Evolutionary conservation across 371 early-diverging fungal genomes (phyloP).

Genomic region (Syncephalastrum sp.): DNA sequence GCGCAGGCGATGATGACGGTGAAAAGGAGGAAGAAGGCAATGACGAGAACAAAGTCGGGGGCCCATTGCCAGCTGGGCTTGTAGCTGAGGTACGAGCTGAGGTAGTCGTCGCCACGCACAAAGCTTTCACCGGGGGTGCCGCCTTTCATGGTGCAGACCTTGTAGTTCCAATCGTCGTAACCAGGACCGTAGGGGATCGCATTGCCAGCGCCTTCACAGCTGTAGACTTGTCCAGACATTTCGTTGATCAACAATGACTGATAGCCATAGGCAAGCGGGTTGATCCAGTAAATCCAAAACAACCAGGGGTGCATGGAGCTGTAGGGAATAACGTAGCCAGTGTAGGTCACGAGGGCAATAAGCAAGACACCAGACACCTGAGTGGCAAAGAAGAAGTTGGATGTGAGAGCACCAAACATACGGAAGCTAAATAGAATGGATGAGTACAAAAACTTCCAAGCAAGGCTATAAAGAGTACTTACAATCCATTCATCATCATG

Average conservation of each 20-base stretch:
- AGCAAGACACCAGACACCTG: constrained; percentile 48
- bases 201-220: constrained; percentile 42
- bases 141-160: constrained; percentile 54
- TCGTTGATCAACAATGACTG: constrained; percentile 63
- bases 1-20: constrained; percentile 29
- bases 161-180: constrained; percentile 45
- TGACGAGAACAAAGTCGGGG: constrained; percentile 46
- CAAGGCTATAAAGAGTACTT: no score
- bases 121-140: constrained; percentile 40
- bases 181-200: constrained; percentile 41
- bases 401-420: constrained; percentile 48
- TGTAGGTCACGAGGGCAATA: constrained; percentile 45
- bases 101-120: constrained; percentile 54
- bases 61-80: constrained; percentile 42
- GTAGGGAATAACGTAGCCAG: constrained; percentile 46
- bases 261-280: constrained; percentile 63
- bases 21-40: constrained; percentile 42
- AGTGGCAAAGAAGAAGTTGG: constrained; percentile 50
- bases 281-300: constrained; percentile 46
- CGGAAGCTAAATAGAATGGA: constrained; percentile 30
- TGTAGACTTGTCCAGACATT: constrained; percentile 38
- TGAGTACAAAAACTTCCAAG: no score
- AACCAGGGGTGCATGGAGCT: constrained; percentile 43
- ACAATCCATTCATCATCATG: constrained; percentile 46
- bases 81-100: constrained; percentile 23